Percentiles rank a stretch among this genome's conserved stretches.
phyloP scores from a whole-genome alignment of 140 eudicot genomes.

The Senecio squalidus region DNA sequence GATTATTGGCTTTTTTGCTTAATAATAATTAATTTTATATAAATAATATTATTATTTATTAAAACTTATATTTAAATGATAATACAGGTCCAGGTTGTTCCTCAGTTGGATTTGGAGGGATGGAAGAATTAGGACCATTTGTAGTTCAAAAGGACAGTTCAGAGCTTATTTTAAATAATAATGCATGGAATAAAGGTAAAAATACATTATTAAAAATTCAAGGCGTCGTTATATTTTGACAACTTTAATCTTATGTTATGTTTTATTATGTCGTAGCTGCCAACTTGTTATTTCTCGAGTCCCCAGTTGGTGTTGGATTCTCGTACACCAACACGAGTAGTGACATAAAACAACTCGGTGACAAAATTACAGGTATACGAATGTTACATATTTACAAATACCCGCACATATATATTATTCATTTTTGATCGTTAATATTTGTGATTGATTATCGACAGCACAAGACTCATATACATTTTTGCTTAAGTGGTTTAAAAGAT shows the following conservation, averaged over 20 bases:
- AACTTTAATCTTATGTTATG: not conserved
- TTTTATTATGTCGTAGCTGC: conserved; percentile 39
- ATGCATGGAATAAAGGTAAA: conserved; percentile 84
- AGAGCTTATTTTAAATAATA: conserved; percentile 46
- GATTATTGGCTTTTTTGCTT: not conserved
- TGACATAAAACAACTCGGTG: conserved; percentile 68
- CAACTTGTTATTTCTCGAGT: conserved; percentile 77
- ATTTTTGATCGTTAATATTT: not conserved
- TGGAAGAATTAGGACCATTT: conserved; percentile 92
- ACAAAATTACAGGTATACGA: conserved; percentile 67
- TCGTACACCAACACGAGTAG: conserved; percentile 76
- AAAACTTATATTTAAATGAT: not conserved
- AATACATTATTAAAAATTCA: not conserved
- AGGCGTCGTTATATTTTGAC: not conserved
- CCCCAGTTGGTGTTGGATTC: conserved; percentile 98
- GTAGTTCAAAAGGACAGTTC: conserved; percentile 41
- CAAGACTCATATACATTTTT: conserved; percentile 57
- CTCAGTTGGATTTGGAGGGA: conserved; percentile 73
- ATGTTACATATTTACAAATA: not conserved
- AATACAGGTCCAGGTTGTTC: conserved; percentile 93
- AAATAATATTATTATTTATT: not conserved
- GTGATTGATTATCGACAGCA: conserved; percentile 39
- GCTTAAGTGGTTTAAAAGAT: conserved; percentile 65
- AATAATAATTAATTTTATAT: not conserved
- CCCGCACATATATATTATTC: not conserved